phyloP scores from a whole-genome alignment of 75 land plant species.

The Sequoiadendron giganteum region DNA sequence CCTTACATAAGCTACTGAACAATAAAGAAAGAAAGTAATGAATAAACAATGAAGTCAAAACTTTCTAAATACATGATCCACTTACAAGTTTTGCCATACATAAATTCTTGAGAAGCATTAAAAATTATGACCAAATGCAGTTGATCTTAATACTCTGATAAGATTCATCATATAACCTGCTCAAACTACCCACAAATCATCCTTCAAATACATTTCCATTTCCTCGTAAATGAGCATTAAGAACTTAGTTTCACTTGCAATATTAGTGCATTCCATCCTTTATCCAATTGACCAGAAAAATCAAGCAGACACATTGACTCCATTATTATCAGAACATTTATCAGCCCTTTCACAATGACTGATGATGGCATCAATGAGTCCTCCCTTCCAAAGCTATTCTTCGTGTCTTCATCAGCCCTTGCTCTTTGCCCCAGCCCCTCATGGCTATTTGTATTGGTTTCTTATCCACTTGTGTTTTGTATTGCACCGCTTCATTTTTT shows the following conservation, averaged over 20 bases:
- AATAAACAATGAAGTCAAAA: not conserved
- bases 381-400: no score
- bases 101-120: not conserved
- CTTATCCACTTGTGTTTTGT: no score
- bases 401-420: no score
- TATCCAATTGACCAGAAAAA: not conserved
- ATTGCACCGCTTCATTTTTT: no score
- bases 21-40: not conserved
- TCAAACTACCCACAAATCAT: not conserved
- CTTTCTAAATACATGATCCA: not conserved
- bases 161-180: not conserved
- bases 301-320: not conserved
- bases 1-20: not conserved
- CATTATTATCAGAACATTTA: no score
- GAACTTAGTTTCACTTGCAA: not conserved
- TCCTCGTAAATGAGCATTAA: not conserved
- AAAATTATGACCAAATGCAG: not conserved
- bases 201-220: not conserved
- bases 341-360: no score
- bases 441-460: no score
- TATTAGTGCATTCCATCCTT: not conserved
- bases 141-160: not conserved
- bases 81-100: not conserved
- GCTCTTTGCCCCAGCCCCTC: no score
- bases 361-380: no score